Percentiles rank a stretch among this genome's conserved stretches.
phyloP scores from a whole-genome alignment of 768 basidiomycete genomes.

The Termitomyces sp. region DNA sequence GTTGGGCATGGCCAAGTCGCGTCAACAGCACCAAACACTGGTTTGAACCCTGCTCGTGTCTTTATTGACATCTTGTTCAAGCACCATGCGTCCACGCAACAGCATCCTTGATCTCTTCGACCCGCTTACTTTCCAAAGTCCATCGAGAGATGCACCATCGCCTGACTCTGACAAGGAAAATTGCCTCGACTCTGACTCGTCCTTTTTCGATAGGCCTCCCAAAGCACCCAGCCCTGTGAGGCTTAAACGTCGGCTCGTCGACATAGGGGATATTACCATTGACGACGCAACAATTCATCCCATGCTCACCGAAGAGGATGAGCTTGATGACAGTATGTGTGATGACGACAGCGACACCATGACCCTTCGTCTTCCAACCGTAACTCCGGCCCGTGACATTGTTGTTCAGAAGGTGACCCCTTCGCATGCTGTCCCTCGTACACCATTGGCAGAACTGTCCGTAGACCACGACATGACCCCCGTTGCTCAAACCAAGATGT shows the following conservation, averaged over 20 bases:
- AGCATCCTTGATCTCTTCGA: constrained; percentile 49
- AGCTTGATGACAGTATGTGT: constrained; percentile 23
- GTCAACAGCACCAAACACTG: constrained; percentile 36
- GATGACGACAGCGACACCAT: constrained; percentile 34
- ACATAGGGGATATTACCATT: constrained; percentile 44
- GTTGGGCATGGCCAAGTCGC: constrained; percentile 19
- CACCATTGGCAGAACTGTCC: constrained; percentile 31
- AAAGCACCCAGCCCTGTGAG: constrained; percentile 20
- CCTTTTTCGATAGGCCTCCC: constrained; percentile 28
- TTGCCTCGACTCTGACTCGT: constrained; percentile 7
- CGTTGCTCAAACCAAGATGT: constrained; percentile 26
- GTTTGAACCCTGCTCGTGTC: constrained; percentile 3
- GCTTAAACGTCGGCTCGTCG: constrained; percentile 37
- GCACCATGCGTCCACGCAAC: constrained; percentile 33
- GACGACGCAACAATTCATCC: constrained; percentile 27
- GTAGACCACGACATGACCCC: constrained; percentile 28
- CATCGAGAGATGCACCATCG: constrained; percentile 19
- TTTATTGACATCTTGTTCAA: constrained; percentile 15
- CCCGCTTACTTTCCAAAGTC: constrained; percentile 29
- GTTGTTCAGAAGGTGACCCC: constrained; percentile 8
- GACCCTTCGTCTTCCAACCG: constrained; percentile 26
- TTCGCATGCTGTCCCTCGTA: constrained; percentile 23
- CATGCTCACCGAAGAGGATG: constrained; percentile 28
- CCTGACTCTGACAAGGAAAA: constrained; percentile 47
- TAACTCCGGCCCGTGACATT: constrained; percentile 19